Base-by-base conservation (phyloP, 768 basidiomycete genomes). In the Boletus barrowsii region DNA sequence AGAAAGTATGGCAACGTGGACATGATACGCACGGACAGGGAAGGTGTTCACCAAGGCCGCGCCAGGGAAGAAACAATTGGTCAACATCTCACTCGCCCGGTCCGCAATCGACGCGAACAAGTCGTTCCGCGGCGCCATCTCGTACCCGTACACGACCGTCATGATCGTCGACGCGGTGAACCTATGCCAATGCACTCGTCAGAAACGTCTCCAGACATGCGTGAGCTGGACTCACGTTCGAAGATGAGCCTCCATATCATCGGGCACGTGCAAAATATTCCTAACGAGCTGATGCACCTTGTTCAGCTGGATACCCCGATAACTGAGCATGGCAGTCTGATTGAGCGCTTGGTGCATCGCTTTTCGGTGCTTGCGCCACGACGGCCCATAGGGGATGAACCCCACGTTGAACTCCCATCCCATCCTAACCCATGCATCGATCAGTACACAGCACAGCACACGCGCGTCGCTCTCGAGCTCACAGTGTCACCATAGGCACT, bases 361-460 rank as follows among this genome's bases (percentile, higher is more conserved):
- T 42, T 71, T 68, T 33, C 75, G 60, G 51, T 76, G 71, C 32
- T 57, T 62, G 9, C 74, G 68, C 77, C 76, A 78, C 42, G 53
- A 56, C 2, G 70, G 47, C 1, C 73, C 73, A 53, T 78, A 76
- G 2, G 61, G 67, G 57, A 72, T 66, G 32, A 72, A 60, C 26
- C 64, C 70, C 8, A 71, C 61, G 48, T 73, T 70, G 53, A 74
- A 75, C 46, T 73, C 71, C 70, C 74, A 76, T 17, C 74, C 73
- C 69, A 72, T 71, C 30, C 61, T 62, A 13, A 24, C 17, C 3
- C 33, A 14, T 11, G 10, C 26, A 24, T 4, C 18, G n/a, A 30
- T 56, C 46, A 56, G 42, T 33, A 29, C 14, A 33, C 35, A 35
- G 4, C 13, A 35, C 13, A 14, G 11, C 33, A 26, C 33, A 3